Base-by-base conservation (phyloP, 129 eudicot species). In the Tagetes erecta region DNA sequence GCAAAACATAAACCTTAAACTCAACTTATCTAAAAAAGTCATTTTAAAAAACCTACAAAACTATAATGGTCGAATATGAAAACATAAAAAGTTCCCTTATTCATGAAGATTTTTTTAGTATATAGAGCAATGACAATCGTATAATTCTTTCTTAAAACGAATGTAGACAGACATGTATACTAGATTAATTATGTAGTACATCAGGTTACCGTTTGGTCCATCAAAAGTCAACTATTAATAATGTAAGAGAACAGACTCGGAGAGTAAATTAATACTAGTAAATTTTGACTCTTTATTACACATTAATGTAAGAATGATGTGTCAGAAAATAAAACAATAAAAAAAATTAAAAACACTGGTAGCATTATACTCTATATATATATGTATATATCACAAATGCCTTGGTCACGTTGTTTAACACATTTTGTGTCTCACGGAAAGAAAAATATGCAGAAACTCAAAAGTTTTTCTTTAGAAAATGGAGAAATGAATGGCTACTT, bases 221-320 rank as follows among this genome's bases (percentile, higher is more conserved):
- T 31, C 20, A 62, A 5, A 27, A 42, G 68, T 56, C 80, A 76
- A 67, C 59, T n/a, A 42, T 44, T 47, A 76, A 10, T 47, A 76
- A 10, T 46, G 74, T 56, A 27, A 64, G 44, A 76, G 73, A 76
- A 66, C 1, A 42, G 10, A 42, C 46, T 42, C 10, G 1, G 44
- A 41, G 55, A 44, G 62, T 67, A 66, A 76, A 76, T 67, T 66
- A 76, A 76, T 76, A 35, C 66, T 74, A 45, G 58, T 35, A 34
- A 34, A 55, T 30, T 30, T 56, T 42, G 11, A 11, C 31, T 11
- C 20, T 55, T 8, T 2, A 44, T 27, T 1, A 42, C 47, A 52
- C 66, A 57, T 63, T 57, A 57, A 36, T 34, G 75, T 34, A 68
- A 13, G 47, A 68, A 34, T 20, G 75, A 42, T 20, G 50, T 76